Evolutionary conservation across 345 rosid genomes (phyloP).

Genomic region (Lenwebbia sp.): DNA sequence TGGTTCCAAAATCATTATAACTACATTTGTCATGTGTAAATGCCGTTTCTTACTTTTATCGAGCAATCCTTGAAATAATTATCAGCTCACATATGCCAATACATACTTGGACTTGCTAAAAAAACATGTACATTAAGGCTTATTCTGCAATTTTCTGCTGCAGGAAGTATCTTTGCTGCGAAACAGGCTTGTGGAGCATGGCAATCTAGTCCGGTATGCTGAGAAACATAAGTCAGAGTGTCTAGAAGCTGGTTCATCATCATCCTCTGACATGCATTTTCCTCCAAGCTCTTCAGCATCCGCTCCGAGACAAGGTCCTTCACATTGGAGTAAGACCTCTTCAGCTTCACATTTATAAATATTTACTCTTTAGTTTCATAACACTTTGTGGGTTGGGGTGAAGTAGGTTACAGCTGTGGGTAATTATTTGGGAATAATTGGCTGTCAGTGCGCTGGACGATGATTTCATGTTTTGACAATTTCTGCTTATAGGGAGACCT

Average conservation of each 20-base stretch:
- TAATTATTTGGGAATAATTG: not conserved
- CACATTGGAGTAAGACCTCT: constrained; percentile 42
- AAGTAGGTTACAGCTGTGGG: not conserved
- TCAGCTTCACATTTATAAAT: not conserved
- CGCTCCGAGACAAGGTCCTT: constrained; percentile 32
- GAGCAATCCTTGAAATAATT: not conserved
- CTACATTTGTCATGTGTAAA: not conserved
- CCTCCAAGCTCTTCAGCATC: constrained; percentile 44
- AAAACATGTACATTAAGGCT: not conserved
- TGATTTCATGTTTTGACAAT: not conserved
- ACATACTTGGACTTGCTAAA: not conserved
- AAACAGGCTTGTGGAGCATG: constrained; percentile 45
- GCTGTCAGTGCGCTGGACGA: not conserved
- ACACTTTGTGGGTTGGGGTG: not conserved
- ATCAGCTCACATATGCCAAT: not conserved
- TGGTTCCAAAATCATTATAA: not conserved
- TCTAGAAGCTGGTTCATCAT: constrained; percentile 41
- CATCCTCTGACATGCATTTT: constrained; percentile 33
- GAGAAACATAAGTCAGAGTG: constrained; percentile 53
- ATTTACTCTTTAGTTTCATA: not conserved
- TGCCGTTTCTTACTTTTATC: not conserved
- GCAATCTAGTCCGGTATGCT: constrained; percentile 55
- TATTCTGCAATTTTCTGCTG: not conserved
- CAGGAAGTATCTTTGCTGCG: constrained; percentile 69
- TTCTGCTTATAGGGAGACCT: not conserved